These are phyloP conservation scores for Chytridium lagenaria DNA, from an alignment of 371 early-diverging fungal genomes.

Conservation along the genomic window DNA sequence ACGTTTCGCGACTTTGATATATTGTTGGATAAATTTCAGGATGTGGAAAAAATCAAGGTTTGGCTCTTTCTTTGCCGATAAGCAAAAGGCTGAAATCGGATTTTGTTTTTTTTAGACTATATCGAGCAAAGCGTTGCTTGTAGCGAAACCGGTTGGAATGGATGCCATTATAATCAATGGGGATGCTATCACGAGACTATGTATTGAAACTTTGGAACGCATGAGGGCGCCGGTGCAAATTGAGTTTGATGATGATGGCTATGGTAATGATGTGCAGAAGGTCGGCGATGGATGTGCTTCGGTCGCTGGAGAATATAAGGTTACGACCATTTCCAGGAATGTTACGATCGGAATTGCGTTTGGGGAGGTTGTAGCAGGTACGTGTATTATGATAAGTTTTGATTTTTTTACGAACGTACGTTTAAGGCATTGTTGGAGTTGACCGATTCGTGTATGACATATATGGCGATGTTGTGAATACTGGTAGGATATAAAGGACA, in stretches of 20 bases:
- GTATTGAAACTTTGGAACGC: background rate
- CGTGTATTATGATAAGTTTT: background rate
- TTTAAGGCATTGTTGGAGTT: constrained; percentile 17
- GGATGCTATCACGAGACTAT: background rate
- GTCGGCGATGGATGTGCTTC: too few relatives aligned
- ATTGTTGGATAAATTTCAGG: background rate
- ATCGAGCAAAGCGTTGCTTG: constrained; percentile 10
- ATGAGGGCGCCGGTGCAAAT: too few relatives aligned
- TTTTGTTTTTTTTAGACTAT: constrained; percentile 18
- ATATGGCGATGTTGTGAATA: constrained; percentile 13
- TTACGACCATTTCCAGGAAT: too few relatives aligned
- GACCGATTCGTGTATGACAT: constrained; percentile 13
- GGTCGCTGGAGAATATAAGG: too few relatives aligned
- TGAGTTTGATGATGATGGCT: too few relatives aligned
- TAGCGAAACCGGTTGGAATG: too few relatives aligned
- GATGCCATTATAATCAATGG: too few relatives aligned
- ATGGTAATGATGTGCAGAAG: too few relatives aligned
- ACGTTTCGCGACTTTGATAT: constrained; percentile 6
- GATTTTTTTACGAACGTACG: background rate
- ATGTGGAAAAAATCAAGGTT: constrained; percentile 22
- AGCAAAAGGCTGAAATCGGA: too few relatives aligned
- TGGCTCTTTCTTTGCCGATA: too few relatives aligned
- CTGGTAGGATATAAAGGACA: too few relatives aligned
- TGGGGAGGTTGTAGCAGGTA: constrained; percentile 20
- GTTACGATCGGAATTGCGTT: constrained; percentile 2